A percentile compares a stretch with the other conserved stretches of the same genome.
Evolutionary conservation across 129 eudicot genomes (phyloP).

Genomic region (Artemisia annua): DNA sequence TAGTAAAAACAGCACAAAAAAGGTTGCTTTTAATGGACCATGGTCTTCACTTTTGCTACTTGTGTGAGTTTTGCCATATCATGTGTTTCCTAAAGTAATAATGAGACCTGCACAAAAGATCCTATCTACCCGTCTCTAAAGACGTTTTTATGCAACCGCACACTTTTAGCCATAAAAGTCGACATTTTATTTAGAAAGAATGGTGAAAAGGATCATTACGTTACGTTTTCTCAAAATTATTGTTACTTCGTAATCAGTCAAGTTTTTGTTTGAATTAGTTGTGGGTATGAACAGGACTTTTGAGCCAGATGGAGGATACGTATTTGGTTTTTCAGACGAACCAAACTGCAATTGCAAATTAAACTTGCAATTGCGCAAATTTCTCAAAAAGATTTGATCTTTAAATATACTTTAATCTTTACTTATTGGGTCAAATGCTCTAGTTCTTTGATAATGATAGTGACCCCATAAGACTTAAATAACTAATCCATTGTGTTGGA

Average conservation of each 20-base stretch:
- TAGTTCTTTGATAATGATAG: neutral
- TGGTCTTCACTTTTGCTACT: constrained; percentile 23
- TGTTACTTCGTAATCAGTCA: neutral
- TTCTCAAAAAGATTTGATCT: neutral
- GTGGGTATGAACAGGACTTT: neutral
- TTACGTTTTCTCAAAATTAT: neutral
- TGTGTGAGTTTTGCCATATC: constrained; percentile 16
- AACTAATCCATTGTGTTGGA: neutral
- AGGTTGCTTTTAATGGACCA: constrained; percentile 22
- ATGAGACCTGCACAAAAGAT: constrained; percentile 12
- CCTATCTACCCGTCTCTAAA: neutral
- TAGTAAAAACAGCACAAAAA: constrained; percentile 9
- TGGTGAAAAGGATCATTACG: neutral
- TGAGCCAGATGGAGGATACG: neutral
- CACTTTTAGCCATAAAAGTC: constrained; percentile 8
- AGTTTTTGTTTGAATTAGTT: neutral
- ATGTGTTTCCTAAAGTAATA: constrained; percentile 23
- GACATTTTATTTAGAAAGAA: neutral
- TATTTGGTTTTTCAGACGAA: neutral
- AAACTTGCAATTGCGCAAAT: neutral
- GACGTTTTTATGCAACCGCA: neutral
- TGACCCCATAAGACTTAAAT: neutral
- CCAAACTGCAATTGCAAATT: neutral
- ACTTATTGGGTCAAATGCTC: neutral
- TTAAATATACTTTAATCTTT: neutral